These are phyloP conservation scores for Lobosporangium transversale DNA, from an alignment of 192 early-diverging fungal genomes.

Conservation along the genomic window DNA sequence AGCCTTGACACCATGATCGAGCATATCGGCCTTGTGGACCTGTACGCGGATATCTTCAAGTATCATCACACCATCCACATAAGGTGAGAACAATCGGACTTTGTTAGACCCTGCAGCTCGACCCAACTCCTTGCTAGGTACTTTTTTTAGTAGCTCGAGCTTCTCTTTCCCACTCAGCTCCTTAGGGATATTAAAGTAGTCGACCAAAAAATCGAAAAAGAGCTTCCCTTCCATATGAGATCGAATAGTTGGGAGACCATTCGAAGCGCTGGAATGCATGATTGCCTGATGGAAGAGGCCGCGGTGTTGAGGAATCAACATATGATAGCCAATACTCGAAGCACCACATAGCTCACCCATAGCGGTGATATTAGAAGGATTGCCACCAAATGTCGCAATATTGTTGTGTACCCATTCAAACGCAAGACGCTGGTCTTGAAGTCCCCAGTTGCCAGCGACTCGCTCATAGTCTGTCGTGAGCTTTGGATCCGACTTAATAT, in stretches of 20 bases:
- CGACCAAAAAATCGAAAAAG: constrained; percentile 18
- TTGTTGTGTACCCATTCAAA: constrained; percentile 33
- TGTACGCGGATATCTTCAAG: constrained; percentile 16
- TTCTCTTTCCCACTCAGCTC: constrained; percentile 21
- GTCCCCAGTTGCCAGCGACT: constrained; percentile 34
- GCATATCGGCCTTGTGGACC: constrained; percentile 6
- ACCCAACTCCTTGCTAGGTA: constrained; percentile 3
- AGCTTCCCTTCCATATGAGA: constrained; percentile 27
- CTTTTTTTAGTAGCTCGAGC: constrained; percentile 5
- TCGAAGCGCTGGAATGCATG: constrained; percentile 29
- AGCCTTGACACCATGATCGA: constrained; percentile 31
- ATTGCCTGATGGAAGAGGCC: constrained; percentile 40
- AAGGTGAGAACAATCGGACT: constrained; percentile 26
- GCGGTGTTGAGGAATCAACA: constrained; percentile 26
- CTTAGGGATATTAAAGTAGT: constrained; percentile 18
- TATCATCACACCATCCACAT: constrained; percentile 25
- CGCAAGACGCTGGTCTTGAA: constrained; percentile 20
- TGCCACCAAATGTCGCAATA: constrained; percentile 23
- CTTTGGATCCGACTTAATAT: constrained; percentile 9
- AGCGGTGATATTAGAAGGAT: constrained; percentile 12
- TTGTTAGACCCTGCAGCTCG: constrained; percentile 7
- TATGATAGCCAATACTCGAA: constrained; percentile 27
- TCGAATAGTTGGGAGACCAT: constrained; percentile 14
- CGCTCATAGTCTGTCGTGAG: constrained; percentile 10
- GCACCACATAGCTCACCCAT: constrained; percentile 28